Conservation (phyloP, 78 protist genomes). For the Dictyostelium intermedium region DNA sequence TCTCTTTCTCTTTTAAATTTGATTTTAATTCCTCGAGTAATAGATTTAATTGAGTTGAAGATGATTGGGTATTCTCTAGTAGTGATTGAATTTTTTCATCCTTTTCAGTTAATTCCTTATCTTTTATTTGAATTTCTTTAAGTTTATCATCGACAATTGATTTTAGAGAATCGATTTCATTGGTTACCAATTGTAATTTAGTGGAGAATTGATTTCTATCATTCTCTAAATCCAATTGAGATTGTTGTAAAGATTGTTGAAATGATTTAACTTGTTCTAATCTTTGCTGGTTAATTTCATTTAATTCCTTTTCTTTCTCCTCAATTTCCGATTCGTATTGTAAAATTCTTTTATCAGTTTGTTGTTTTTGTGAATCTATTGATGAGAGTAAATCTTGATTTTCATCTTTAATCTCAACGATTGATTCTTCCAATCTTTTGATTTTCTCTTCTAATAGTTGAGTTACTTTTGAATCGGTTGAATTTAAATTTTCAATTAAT, state of each 20-base stretch:
- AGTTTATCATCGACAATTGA: neutral
- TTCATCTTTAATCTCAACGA: neutral
- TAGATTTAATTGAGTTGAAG: neutral
- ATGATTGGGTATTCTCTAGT: neutral
- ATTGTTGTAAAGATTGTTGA: neutral
- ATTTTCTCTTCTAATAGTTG: conserved; percentile 3
- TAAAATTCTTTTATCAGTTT: neutral
- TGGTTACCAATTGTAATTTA: neutral
- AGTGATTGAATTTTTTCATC: neutral
- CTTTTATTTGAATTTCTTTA: neutral
- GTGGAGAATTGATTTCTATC: neutral
- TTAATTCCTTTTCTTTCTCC: neutral
- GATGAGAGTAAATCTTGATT: neutral
- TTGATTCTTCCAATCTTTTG: neutral
- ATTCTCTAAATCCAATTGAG: neutral
- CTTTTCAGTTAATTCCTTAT: neutral
- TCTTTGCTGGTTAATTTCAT: neutral
- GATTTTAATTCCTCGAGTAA: neutral
- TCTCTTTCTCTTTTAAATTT: neutral
- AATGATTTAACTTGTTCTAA: neutral
- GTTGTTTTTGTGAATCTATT: neutral
- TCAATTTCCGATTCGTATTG: neutral
- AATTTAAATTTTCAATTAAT: neutral
- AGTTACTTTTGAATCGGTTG: neutral
- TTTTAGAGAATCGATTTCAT: neutral